Evolutionary conservation across 2,329 filamentous ascomycete genomes (phyloP).

Genomic region (Clonostachys byssicola): DNA sequence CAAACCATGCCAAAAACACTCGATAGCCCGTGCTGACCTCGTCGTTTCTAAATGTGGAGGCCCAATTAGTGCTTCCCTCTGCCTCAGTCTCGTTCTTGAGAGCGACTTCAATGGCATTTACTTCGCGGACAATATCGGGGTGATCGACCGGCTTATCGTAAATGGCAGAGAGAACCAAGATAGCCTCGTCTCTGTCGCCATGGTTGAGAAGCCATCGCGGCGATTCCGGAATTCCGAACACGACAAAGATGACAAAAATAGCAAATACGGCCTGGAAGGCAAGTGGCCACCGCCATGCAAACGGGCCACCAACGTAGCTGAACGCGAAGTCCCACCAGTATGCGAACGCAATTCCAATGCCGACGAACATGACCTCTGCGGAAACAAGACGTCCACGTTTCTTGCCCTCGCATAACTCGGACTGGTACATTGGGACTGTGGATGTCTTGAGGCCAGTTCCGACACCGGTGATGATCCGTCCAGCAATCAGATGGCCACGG

Average conservation of each 20-base stretch:
- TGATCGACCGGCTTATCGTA: not conserved
- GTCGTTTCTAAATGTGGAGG: conserved; percentile 9
- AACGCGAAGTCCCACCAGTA: conserved; percentile 16
- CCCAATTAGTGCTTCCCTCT: conserved; percentile 11
- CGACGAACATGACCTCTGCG: conserved; percentile 20
- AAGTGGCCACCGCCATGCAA: conserved; percentile 25
- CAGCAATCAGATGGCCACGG: conserved; percentile 31
- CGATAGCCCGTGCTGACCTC: not conserved
- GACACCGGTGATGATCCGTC: conserved; percentile 32
- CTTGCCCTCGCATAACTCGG: conserved; percentile 35
- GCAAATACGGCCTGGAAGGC: conserved; percentile 21
- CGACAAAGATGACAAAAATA: conserved; percentile 12
- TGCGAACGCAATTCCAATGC: conserved; percentile 6
- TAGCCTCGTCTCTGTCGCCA: conserved; percentile 17
- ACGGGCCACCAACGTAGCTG: conserved; percentile 17
- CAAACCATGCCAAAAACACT: conserved; percentile 31
- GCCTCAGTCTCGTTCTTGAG: conserved; percentile 16
- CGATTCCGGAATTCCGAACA: conserved; percentile 17
- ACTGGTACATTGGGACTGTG: conserved; percentile 24
- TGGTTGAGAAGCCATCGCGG: conserved; percentile 20
- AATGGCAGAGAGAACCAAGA: conserved; percentile 11
- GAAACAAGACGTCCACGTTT: conserved; percentile 35
- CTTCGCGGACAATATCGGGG: not conserved
- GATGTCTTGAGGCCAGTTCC: conserved; percentile 23
- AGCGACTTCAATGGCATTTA: conserved; percentile 8